Conservation (phyloP, 768 basidiomycete species). For the Mycena latifolia region DNA sequence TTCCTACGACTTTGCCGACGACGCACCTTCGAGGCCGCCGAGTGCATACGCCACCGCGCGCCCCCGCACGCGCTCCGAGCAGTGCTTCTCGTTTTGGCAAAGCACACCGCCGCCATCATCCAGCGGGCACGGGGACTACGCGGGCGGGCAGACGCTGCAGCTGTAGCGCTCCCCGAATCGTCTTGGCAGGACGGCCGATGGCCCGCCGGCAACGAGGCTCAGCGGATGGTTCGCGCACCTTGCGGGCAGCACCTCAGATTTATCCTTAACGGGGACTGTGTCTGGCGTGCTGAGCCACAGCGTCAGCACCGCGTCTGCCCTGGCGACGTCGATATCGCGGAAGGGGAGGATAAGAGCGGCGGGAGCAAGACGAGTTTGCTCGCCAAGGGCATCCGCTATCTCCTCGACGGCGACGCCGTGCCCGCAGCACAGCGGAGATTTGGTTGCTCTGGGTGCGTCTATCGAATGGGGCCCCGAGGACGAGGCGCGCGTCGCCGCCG, state of each 20-base stretch:
- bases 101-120: conserved; percentile 6
- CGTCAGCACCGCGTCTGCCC: conserved; percentile 7
- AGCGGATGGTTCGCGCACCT: conserved; percentile 21
- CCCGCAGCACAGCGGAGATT: conserved; percentile 72
- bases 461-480: conserved; percentile 55
- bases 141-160: conserved; percentile 9
- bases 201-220: conserved; percentile 5
- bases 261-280: neutral
- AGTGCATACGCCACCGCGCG: conserved; percentile 18
- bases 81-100: neutral
- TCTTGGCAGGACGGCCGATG: conserved; percentile 11
- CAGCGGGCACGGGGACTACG: neutral
- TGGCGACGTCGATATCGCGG: neutral
- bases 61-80: too few relatives aligned
- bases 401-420: conserved; percentile 77
- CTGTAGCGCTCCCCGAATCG: neutral
- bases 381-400: conserved; percentile 76
- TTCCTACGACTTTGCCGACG: conserved; percentile 4
- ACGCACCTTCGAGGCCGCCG: conserved; percentile 35
- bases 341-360: neutral
- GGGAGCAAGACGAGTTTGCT: conserved; percentile 37
- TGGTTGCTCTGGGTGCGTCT: conserved; percentile 79
- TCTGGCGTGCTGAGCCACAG: neutral
- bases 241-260: conserved; percentile 11
- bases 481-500: neutral